phyloP scores from a whole-genome alignment of 305 asterid species.

The Fraxinus nigra region DNA sequence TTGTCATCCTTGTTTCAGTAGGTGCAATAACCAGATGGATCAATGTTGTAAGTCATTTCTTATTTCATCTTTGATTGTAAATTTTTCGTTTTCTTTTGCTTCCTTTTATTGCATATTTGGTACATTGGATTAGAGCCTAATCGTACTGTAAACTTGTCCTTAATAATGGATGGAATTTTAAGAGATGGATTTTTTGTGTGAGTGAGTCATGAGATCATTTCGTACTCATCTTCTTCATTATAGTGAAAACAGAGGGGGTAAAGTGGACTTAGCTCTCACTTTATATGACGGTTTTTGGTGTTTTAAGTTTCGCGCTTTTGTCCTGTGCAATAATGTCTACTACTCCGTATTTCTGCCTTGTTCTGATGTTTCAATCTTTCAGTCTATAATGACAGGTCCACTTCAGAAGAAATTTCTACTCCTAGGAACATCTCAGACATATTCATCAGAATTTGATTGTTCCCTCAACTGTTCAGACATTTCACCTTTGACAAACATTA shows the following conservation, averaged over 20 bases:
- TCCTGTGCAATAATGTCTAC: background rate
- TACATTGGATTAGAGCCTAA: background rate
- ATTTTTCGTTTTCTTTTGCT: background rate
- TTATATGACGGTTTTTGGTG: background rate
- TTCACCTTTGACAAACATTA: conserved; percentile 18
- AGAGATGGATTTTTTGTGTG: background rate
- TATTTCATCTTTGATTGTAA: background rate
- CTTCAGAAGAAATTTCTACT: conserved; percentile 20
- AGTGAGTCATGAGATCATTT: background rate
- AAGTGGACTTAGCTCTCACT: background rate
- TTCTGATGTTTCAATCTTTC: background rate
- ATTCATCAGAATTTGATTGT: conserved; percentile 47
- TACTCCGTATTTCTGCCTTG: background rate
- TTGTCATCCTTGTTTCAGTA: conserved; percentile 33
- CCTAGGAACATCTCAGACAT: conserved; percentile 33
- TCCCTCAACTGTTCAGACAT: conserved; percentile 49
- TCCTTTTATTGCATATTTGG: background rate
- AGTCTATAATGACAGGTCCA: conserved; percentile 49
- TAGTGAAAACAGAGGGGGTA: background rate
- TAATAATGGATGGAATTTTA: background rate
- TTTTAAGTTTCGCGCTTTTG: no score
- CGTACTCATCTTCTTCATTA: background rate
- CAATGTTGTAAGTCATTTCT: conserved; percentile 40
- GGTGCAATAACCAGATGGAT: conserved; percentile 48
- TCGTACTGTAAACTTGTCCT: background rate